Conservation (phyloP, 2,329 filamentous ascomycete genomes). For the Talaromyces sp. region DNA sequence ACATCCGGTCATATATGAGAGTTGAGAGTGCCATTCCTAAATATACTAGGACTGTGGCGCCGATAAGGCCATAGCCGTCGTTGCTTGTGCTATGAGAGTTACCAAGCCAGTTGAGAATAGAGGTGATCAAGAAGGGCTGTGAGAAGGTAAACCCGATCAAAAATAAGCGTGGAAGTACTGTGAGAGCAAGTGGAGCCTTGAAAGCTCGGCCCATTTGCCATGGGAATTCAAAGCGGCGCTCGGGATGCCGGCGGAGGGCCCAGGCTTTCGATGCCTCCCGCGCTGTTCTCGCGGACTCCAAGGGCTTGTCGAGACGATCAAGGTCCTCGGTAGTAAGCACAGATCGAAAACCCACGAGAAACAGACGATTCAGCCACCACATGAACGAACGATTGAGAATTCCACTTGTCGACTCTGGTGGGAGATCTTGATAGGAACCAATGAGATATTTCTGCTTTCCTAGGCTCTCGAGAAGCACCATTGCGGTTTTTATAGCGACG, state of each 20-base stretch:
- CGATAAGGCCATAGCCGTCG: slow-evolving; percentile 6
- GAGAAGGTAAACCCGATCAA: slow-evolving; percentile 8
- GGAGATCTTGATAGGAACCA: not conserved
- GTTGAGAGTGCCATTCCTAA: slow-evolving; percentile 4
- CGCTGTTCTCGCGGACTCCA: not conserved
- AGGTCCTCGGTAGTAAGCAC: slow-evolving; percentile 7
- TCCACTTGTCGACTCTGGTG: slow-evolving; percentile 8
- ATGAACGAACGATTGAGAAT: slow-evolving; percentile 8
- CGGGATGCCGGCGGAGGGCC: not conserved
- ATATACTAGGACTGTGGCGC: slow-evolving; percentile 8
- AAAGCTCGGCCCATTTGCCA: not conserved
- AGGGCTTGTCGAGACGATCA: slow-evolving; percentile 1
- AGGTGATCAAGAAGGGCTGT: slow-evolving; percentile 2
- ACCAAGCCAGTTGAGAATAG: slow-evolving; percentile 10
- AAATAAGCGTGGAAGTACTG: slow-evolving; percentile 7
- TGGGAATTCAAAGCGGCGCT: slow-evolving; percentile 3
- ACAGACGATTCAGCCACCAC: slow-evolving; percentile 9
- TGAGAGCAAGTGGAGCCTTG: not conserved
- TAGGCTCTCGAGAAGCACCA: slow-evolving; percentile 1
- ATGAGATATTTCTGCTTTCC: slow-evolving; percentile 3
- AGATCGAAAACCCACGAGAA: slow-evolving; percentile 2
- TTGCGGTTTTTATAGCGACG: not conserved
- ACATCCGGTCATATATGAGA: slow-evolving; percentile 2
- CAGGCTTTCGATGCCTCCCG: not conserved
- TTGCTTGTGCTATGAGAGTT: slow-evolving; percentile 12